Evolutionary conservation across 1,139 yeast species (phyloP), one percentile per base, ranked within the genome.

Genomic region (Protomyces inundatus): DNA sequence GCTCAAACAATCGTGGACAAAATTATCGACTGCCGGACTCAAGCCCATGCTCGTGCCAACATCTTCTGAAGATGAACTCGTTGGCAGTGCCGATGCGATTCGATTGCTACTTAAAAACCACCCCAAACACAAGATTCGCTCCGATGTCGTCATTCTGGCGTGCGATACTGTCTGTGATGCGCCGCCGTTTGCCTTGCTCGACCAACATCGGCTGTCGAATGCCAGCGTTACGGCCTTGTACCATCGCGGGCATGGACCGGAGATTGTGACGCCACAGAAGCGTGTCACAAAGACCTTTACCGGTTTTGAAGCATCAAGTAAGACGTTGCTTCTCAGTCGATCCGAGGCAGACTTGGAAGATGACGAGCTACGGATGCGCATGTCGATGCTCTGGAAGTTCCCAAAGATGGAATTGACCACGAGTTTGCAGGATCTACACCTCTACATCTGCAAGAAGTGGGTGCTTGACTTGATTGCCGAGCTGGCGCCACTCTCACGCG

Each of bases 141-240:
- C 79, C 58, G 83, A 88, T 72, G 86, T 90, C 71, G 89, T 90
- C 30, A 75, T 93, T 51, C 77, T 95, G 67, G 97, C 98, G 3
- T 91, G 98, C 77, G 98, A 95, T 75, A 88, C 93, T 71, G 80
- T 93, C 59, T 90, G 98, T 4, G 91, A 91, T 73, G 79, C 91
- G 52, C 96, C 97, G 4, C 97, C 98, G 3, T 93, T 88, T 71
- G 87, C 87, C 32, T 79, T 95, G 53, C 84, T 91, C 62, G 97
- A 93, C 73, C 87, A 87, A 54, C 91, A 86, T 73, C 80, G 97
- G 70, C 86, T 64, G 9, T 50, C 65, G 34, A 33, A 55, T 40
- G 61, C 67, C 9, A 46, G 66, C 12, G 53, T 64, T 33, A 58
- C 65, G 2, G 40, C 62, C 35, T 54, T 66, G 23, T 64, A 46